Evolutionary conservation across 2,329 filamentous ascomycete species (phyloP), one percentile per base, ranked within the genome.

Genomic region (Fusarium sp.): DNA sequence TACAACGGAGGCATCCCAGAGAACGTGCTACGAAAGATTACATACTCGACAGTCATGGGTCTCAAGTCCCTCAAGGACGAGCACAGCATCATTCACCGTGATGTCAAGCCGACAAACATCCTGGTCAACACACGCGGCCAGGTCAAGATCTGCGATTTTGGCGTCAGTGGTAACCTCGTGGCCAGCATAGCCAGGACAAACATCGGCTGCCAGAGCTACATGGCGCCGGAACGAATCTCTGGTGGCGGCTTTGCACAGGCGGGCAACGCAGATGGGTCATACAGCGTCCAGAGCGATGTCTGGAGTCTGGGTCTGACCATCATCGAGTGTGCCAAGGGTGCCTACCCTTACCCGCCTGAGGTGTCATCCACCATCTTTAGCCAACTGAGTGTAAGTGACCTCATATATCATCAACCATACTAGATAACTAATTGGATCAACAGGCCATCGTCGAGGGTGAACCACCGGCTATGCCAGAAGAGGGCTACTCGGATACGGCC

Each of bases 81-180:
- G 71, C 97, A 99, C 86, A 98, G 98, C 84, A 99, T 99, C 83
- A 99, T 99, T 75, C 97, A 99, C 82, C 93, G 97, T 74, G 97
- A 99, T 80, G 97, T 99, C 74, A 99, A 99, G 83, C 97, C 97
- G 2, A 99, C 97, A n/a, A 99, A 99, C 79, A 98, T 99, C 69
- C 88, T 99, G 2, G 91, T 95, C 82, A 99, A 98, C 83, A 94
- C 92, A 2, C 89, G 89, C 47, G 97, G 97, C 1, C 95, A 98
- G 80, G 89, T 98, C 86, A 99, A 99, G 85, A 98, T 99, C 67
- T 99, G 97, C 84, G 97, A 99, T 83, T 99, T 99, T 82, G 97
- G 97, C 66, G 97, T 99, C 65, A 97, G 94, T 76, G 97, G 97
- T 63, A 99, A 99, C 79, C 86, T 99, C 27, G 97, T 99, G 25